phyloP scores from a whole-genome alignment of 345 rosid species.

The Populus alba region DNA sequence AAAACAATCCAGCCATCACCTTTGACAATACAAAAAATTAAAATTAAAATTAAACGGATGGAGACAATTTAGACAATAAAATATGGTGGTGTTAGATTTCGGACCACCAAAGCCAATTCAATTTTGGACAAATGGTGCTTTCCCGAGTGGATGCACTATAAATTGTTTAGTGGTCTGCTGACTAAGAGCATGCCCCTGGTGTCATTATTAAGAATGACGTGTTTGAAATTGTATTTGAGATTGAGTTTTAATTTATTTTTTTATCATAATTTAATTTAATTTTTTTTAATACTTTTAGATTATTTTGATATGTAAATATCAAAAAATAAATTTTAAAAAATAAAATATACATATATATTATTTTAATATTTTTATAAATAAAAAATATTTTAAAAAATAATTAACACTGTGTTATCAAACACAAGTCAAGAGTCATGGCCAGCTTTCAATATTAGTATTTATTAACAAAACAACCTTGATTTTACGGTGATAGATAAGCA shows the following conservation, averaged over 20 bases:
- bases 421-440: background rate
- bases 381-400: too few relatives aligned
- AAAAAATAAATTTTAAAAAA: too few relatives aligned
- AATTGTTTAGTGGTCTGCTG: constrained; percentile 7
- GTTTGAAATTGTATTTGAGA: too few relatives aligned
- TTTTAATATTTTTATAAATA: too few relatives aligned
- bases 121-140: background rate
- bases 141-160: constrained; percentile 1
- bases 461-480: background rate
- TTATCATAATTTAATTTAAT: too few relatives aligned
- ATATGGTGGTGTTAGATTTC: background rate
- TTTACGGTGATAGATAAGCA: background rate
- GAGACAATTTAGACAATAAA: background rate
- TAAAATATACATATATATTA: too few relatives aligned
- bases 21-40: background rate
- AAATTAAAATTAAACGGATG: background rate
- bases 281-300: too few relatives aligned
- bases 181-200: background rate
- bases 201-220: background rate
- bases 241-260: too few relatives aligned
- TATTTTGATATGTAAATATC: too few relatives aligned
- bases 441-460: background rate
- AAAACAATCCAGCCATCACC: background rate
- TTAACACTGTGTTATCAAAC: too few relatives aligned
- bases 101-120: background rate